Evolutionary conservation across 1,139 yeast species (phyloP), one percentile per base, ranked within the genome.

Genomic region (Zygoascus hellenicus): DNA sequence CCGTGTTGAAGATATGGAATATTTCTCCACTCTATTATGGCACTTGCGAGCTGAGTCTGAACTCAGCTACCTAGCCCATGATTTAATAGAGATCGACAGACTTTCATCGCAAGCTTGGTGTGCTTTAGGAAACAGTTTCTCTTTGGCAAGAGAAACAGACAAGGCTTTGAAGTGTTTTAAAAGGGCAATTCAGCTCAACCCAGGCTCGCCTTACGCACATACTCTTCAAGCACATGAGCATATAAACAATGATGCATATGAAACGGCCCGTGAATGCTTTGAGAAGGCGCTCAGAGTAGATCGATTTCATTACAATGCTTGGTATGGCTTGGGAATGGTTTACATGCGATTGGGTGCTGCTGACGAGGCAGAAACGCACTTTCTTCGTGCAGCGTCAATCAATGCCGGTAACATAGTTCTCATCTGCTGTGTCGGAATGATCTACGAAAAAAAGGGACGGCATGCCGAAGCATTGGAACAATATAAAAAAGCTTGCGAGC

Each of bases 311-410:
- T 92, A 90, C 65, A 92, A 92, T 66, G 97, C 98, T 0, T 80
- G 92, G 60, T 94, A 92, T 60, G 98, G 98, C 17, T 77, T 94
- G 50, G 98, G 98, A 6, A 89, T 89, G 95, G 95, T 90, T 36
- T 86, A 84, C 63, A 76, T 89, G 63, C 86, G 89, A 58, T 69
- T 89, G 47, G 97, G 97, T 2, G 90, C 88, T 58, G 81, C 81
- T 58, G 80, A 77, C 40, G 80, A 81, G 59, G 96, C 98, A 0
- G 92, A 89, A 58, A 77, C 81, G 53, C 95, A 89, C 65, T 89
- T 92, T 69, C 72, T 88, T 45, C 85, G 84, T 58, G 98, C 98
- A 0, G 79, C 87, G 15, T 78, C 83, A 37, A 87, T 92, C 47
- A 92, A 92, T 60, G 97, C 97, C 0, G 83, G 83, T 39, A 94